Evolutionary conservation across 2,329 filamentous ascomycete genomes (phyloP), one percentile per base, ranked within the genome.

Genomic region (Pseudogymnoascus sp.): DNA sequence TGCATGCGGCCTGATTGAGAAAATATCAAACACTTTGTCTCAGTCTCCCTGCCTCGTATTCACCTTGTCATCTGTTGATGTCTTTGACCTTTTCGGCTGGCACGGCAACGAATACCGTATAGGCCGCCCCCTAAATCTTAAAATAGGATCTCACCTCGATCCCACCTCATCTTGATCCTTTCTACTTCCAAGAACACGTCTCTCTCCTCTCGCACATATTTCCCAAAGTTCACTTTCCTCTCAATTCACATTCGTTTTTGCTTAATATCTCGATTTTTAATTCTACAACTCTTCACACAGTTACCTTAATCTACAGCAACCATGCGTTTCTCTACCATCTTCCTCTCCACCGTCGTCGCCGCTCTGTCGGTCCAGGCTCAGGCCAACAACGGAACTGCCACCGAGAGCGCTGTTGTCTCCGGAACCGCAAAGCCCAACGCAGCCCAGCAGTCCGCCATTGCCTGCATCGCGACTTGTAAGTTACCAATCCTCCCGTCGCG

Each of bases 241-340:
- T 8, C 44, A 50, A 17, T 11, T 31, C 44, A 50, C 44, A 31
- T 10, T 50, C 44, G 44, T 50, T 50, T 50, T 50, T 50, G 44
- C 26, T 50, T 50, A 3, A 5, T 9, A 50, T 50, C n/a, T 50
- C 26, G 4, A 50, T 6, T 50, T 50, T 5, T 17, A 33, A 50
- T 50, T 31, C 44, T 50, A 31, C 26, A 31, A 50, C 31, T 31
- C 8, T 24, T 31, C 26, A 15, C 26, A 5, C 44, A 50, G 8
- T 50, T 31, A 50, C 9, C 44, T 33, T 50, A 31, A 50, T 31
- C 44, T 33, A 50, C 44, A 50, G 44, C 44, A 59, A 59, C 3
- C 13, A 60, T 60, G 59, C 37, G 39, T 15, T 60, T 41, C 37
- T 41, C 37, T 17, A 60, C 59, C 59, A 47, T 60, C 39, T 31